Conservation (phyloP, 352 stramenopile species). For the Blastocystis hominis region DNA sequence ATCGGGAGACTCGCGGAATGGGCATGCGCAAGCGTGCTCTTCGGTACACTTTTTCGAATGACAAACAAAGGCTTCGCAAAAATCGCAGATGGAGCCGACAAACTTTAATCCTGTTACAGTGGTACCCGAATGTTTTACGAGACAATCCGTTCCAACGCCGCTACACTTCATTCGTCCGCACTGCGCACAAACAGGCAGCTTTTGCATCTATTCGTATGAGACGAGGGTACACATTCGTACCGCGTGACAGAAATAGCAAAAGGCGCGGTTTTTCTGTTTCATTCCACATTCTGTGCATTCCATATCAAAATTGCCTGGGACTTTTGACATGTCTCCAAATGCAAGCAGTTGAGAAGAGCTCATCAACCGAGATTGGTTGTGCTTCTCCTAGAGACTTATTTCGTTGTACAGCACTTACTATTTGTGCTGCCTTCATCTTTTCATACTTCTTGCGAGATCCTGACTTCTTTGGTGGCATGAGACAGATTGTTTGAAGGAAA, state of each 20-base stretch:
- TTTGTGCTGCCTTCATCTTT: constrained; percentile 43
- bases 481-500: background rate
- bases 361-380: constrained; percentile 34
- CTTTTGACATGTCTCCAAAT: constrained; percentile 51
- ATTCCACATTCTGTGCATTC: constrained; percentile 53
- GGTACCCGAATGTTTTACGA: constrained; percentile 46
- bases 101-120: constrained; percentile 55
- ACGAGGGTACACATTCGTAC: background rate
- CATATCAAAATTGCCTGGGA: constrained; percentile 55
- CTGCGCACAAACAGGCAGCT: constrained; percentile 37
- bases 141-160: constrained; percentile 37
- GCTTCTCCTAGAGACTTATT: constrained; percentile 6
- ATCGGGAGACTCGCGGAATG: constrained; percentile 10
- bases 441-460: constrained; percentile 42
- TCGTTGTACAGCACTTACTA: background rate
- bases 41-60: constrained; percentile 55
- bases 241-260: constrained; percentile 57
- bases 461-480: constrained; percentile 47
- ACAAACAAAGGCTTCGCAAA: constrained; percentile 52
- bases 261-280: constrained; percentile 54
- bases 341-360: constrained; percentile 28
- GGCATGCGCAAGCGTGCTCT: constrained; percentile 48
- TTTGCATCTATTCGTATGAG: constrained; percentile 11
- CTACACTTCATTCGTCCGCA: constrained; percentile 52
- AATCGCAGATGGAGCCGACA: constrained; percentile 52